Conservation (phyloP, 2,329 filamentous ascomycete genomes). For the Xenoacremonium recifei region DNA sequence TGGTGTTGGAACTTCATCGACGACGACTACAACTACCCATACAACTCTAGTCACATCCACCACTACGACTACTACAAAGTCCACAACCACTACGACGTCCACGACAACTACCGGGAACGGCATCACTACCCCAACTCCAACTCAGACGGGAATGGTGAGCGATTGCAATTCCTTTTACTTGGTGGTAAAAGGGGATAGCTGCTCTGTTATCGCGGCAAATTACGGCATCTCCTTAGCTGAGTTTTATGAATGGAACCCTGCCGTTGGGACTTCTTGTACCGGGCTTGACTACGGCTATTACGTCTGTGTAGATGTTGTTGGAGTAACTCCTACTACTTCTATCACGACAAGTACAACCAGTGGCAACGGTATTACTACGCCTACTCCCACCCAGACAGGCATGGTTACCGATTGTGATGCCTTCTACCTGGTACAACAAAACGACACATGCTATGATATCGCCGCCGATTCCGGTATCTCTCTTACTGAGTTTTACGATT, state of each 20-base stretch:
- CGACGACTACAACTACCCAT: too few species aligned
- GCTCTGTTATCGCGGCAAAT: too few species aligned
- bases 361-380: not conserved
- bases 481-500: not conserved
- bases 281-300: too few species aligned
- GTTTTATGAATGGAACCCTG: too few species aligned
- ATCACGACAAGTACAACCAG: not conserved
- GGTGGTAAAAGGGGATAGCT: not conserved
- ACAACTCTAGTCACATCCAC: too few species aligned
- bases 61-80: too few species aligned
- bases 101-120: not conserved
- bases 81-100: not conserved
- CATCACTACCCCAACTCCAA: not conserved
- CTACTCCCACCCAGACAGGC: not conserved
- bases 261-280: too few species aligned
- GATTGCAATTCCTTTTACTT: not conserved
- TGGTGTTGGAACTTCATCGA: too few species aligned
- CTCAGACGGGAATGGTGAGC: not conserved
- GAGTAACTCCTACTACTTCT: not conserved
- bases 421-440: not conserved
- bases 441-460: not conserved
- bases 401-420: not conserved
- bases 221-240: too few species aligned
- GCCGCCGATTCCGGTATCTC: not conserved
- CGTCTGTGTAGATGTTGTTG: not conserved